Base-by-base conservation (phyloP, 148 eudicot species). In the Euryodendron excelsum region DNA sequence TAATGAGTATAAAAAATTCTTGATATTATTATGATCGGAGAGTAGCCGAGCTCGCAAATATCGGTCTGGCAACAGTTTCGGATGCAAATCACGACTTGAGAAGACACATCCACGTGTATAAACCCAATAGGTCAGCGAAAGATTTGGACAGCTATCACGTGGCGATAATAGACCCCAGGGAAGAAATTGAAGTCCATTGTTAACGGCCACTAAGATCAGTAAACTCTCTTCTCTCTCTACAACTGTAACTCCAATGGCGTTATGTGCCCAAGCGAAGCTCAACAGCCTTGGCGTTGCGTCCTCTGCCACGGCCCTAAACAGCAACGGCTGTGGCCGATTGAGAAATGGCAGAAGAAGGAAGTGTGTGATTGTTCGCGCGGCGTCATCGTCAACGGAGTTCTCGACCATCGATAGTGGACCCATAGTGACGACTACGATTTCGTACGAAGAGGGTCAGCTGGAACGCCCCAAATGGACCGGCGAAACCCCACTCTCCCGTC, bases 391-490 rank as follows among this genome's bases (percentile, higher is more conserved):
- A 47, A 39, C 44, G 45, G 68, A 30, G 39, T 4, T 17, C 25
- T 56, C 60, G 7, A 60, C 13, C 31, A 3, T 12, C 33, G 33
- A 33, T 9, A 33, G 11, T 23, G 60, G 8, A n/a, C 3, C 23
- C 3, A 11, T 56, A n/a, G 0, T 21, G n/a, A 69, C 8, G 47
- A 2, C 63, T 56, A 9, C 79, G 3, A n/a, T n/a, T n/a, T 52
- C 59, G 21, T 91, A 86, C 63, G 91, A 94, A 79, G 98, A 92
- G 69, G 98, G 98, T 0, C 76, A 81, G 28, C 84, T 92, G 15
- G 98, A 94, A 28, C 87, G 96, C 44, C 98, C 98, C 1, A 89
- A 84, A 48, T 94, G 98, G 98, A 79, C 88, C 11, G 98, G 98
- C 0, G 90, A 92, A 77, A 94, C 96, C 13, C 90, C 98, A 3